Evolutionary conservation across 2,329 filamentous ascomycete species (phyloP), one percentile per base, ranked within the genome.

Genomic region (Chaetothyriales sp.): DNA sequence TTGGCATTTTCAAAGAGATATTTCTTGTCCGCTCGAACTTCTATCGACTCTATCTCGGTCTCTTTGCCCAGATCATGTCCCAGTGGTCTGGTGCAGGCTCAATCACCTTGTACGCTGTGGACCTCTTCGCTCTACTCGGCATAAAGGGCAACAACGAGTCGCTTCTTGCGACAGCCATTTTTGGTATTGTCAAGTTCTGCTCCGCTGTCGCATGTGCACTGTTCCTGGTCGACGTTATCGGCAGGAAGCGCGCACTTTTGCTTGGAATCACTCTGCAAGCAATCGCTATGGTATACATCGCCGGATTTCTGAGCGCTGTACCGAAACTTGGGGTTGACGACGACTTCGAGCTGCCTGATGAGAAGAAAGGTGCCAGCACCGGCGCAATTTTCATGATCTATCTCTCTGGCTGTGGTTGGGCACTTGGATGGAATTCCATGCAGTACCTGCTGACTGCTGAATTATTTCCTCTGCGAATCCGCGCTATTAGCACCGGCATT

Each of bases 141-240:
- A 79, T 85, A 46, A 78, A 75, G 0, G 84, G 85, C 6, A 75
- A 75, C 45, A 76, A 81, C 45, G 82, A 87, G 65, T 80, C 80
- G 50, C 76, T 89, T 0, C 79, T 89, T 40, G 78, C 85, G 13
- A 89, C 83, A 0, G 84, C 79, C 2, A 78, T 90, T 48, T 88
- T 89, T 50, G 85, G 85, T 44, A 77, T 88, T 49, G 73, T 88
- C 60, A 89, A 89, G 63, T 77, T 89, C 51, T 64, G 78, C 5
- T 76, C 82, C 0, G 78, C 83, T 13, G 64, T 89, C 29, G 58
- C 78, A 43, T 89, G 85, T 64, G 85, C 85, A 0, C 73, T 89
- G 49, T 87, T 89, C 75, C 75, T 89, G 7, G 84, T 89, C 57
- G 86, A 89, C 60, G 80, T 84, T 50, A 81, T 89, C 57, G 86